phyloP scores from a whole-genome alignment of 2,329 filamentous ascomycete genomes.

The Mycogone perniciosa region DNA sequence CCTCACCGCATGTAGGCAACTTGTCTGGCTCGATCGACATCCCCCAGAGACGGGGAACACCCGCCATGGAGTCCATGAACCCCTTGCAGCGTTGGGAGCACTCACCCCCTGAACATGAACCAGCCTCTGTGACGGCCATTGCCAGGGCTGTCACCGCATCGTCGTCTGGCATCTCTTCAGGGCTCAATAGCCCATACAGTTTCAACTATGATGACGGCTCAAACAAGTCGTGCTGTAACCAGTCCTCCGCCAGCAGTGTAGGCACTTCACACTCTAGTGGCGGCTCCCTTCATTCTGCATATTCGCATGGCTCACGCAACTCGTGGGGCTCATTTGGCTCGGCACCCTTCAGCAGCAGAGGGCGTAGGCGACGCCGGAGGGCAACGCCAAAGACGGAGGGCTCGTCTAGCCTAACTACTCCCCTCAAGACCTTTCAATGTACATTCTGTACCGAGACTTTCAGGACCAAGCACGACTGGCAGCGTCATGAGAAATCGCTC shows the following conservation, averaged over 20 bases:
- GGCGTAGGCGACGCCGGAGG: slow-evolving; percentile 42
- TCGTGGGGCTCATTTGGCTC: slow-evolving; percentile 49
- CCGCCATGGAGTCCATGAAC: slow-evolving; percentile 34
- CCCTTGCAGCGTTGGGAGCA: slow-evolving; percentile 33
- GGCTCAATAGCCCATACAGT: slow-evolving; percentile 51
- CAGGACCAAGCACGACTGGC: slow-evolving; percentile 63
- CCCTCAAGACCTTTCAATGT: slow-evolving; percentile 56
- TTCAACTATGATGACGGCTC: slow-evolving; percentile 56
- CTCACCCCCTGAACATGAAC: slow-evolving; percentile 55
- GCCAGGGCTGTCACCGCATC: slow-evolving; percentile 51
- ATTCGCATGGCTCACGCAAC: slow-evolving; percentile 51
- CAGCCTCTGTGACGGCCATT: slow-evolving; percentile 53
- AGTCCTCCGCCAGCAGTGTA: slow-evolving; percentile 54
- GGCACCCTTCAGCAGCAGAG: slow-evolving; percentile 35
- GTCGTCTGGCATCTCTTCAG: slow-evolving; percentile 45
- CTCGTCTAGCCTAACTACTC: slow-evolving; percentile 30
- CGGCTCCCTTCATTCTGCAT: slow-evolving; percentile 52
- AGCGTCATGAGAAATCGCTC: slow-evolving; percentile 63
- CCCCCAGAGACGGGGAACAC: slow-evolving; percentile 53
- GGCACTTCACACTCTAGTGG: slow-evolving; percentile 56
- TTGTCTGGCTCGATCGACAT: slow-evolving; percentile 66
- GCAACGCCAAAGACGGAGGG: slow-evolving; percentile 30
- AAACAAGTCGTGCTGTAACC: slow-evolving; percentile 49
- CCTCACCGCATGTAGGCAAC: slow-evolving; percentile 60
- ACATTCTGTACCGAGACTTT: slow-evolving; percentile 65